Conservation (phyloP, 2,329 filamentous ascomycete species). For the Fusarium sp. region DNA sequence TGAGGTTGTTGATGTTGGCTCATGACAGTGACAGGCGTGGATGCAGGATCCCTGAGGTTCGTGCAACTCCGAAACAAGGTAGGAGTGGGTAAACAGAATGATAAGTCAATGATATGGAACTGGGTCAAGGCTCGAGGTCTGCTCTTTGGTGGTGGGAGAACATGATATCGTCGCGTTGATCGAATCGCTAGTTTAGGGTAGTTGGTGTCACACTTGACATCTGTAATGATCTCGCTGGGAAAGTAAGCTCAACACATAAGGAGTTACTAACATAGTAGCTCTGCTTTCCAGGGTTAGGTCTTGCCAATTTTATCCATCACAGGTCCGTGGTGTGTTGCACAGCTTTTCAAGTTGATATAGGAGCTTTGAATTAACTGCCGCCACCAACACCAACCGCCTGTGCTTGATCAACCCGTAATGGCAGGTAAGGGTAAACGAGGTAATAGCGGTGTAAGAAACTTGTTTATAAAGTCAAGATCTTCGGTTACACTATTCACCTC, state of each 20-base stretch:
- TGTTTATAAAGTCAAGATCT: not conserved
- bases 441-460: not conserved
- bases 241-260: no score
- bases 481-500: not conserved
- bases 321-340: not conserved
- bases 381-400: no score
- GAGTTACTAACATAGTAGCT: no score
- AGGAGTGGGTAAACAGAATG: not conserved
- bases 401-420: not conserved
- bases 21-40: not conserved
- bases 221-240: not conserved
- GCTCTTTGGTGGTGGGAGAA: no score
- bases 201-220: not conserved
- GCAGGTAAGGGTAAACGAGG: not conserved
- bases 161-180: not conserved
- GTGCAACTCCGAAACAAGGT: not conserved
- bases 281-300: fast-evolving
- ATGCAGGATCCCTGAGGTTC: not conserved
- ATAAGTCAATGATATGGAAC: not conserved
- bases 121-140: not conserved
- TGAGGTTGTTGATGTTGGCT: not conserved
- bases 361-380: not conserved
- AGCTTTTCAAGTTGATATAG: not conserved
- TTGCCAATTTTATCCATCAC: not conserved
- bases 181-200: not conserved